phyloP scores from a whole-genome alignment of 2,329 filamentous ascomycete genomes.

The Metarhizium guizhouense region DNA sequence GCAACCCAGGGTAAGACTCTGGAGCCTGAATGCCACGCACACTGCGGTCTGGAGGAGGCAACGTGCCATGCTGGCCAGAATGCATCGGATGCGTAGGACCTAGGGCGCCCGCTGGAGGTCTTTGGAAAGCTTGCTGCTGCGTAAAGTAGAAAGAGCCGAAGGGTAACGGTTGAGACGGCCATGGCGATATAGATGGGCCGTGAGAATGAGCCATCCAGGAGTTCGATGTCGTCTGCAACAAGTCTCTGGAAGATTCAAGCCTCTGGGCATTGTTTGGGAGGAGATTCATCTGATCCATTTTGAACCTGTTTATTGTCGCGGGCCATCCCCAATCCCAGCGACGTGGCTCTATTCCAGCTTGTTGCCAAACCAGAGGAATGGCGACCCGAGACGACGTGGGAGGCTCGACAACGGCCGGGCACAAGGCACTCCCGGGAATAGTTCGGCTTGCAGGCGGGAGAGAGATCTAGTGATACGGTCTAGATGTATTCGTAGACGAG shows the following conservation, averaged over 20 bases:
- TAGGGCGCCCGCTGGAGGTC: not conserved
- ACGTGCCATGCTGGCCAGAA: not conserved
- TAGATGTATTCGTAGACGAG: not conserved
- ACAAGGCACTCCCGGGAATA: not conserved
- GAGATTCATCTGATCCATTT: constrained; percentile 21
- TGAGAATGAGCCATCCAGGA: constrained; percentile 17
- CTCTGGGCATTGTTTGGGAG: constrained; percentile 14
- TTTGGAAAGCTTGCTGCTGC: not conserved
- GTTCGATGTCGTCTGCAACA: constrained; percentile 17
- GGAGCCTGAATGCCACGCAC: constrained; percentile 1
- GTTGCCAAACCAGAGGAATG: not conserved
- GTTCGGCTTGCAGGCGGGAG: not conserved
- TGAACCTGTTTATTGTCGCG: constrained; percentile 1
- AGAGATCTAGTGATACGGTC: constrained; percentile 1
- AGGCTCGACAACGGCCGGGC: not conserved
- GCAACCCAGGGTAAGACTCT: not conserved
- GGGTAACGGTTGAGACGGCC: constrained; percentile 12
- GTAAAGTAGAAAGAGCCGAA: not conserved
- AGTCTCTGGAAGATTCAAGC: constrained; percentile 16
- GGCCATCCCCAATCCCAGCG: not conserved
- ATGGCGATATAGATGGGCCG: constrained; percentile 13
- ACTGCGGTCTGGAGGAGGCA: constrained; percentile 5
- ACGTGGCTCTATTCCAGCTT: not conserved
- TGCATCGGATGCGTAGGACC: not conserved
- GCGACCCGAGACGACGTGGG: not conserved